phyloP scores from a whole-genome alignment of 2,329 filamentous ascomycete species.

The Epichloe brachyelytri region DNA sequence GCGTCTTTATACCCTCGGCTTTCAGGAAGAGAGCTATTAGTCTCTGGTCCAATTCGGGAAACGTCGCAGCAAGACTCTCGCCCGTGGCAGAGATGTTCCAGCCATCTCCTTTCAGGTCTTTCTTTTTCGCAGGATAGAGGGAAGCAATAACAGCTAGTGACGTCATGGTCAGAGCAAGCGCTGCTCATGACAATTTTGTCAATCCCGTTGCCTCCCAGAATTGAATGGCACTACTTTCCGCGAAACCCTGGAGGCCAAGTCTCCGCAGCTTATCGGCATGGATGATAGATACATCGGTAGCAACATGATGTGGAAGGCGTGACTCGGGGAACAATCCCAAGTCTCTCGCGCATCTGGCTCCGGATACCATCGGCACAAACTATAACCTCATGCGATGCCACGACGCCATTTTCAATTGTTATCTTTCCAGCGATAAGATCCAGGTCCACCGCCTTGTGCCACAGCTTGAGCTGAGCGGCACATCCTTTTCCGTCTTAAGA shows the following conservation, averaged over 20 bases:
- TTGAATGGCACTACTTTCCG: constrained; percentile 41
- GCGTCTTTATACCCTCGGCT: constrained; percentile 47
- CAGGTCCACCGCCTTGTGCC: constrained; percentile 37
- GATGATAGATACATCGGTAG: constrained; percentile 48
- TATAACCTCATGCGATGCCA: constrained; percentile 39
- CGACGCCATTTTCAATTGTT: constrained; percentile 35
- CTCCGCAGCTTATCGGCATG: constrained; percentile 37
- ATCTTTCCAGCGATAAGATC: constrained; percentile 35
- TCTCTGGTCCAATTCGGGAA: constrained; percentile 41
- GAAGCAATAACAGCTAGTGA: constrained; percentile 55
- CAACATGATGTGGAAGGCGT: constrained; percentile 42
- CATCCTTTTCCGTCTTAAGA: too few species aligned
- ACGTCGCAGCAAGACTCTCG: constrained; percentile 43
- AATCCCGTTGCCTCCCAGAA: constrained; percentile 50
- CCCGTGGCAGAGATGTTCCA: constrained; percentile 39
- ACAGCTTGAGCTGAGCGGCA: constrained; percentile 27
- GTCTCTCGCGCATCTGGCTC: constrained; percentile 39
- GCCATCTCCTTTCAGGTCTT: constrained; percentile 42
- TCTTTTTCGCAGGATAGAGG: constrained; percentile 49
- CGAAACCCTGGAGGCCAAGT: constrained; percentile 44
- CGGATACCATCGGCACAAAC: constrained; percentile 51
- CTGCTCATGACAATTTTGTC: constrained; percentile 55
- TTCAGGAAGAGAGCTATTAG: constrained; percentile 41
- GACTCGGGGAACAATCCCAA: constrained; percentile 42
- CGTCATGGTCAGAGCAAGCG: constrained; percentile 46